Evolutionary conservation across 2,329 filamentous ascomycete species (phyloP), one percentile per base, ranked within the genome.

Genomic region (Byssothecium circinans): DNA sequence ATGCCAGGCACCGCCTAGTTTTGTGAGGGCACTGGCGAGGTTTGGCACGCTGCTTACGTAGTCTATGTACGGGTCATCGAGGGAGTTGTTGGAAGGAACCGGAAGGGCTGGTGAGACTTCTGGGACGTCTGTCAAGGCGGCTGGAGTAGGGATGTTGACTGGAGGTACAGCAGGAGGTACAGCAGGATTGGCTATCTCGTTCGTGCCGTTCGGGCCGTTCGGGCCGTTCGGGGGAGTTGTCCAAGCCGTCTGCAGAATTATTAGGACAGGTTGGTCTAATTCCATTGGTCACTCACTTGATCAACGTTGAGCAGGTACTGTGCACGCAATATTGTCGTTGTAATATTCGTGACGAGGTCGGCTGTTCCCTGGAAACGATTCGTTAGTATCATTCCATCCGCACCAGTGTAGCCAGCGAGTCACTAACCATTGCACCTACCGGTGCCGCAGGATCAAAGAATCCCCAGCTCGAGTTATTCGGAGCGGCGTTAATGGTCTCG

Each of bases 261-360:
- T 53, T 32, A 41, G n/a, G n/a, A n/a, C n/a, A n/a, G n/a, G n/a
- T n/a, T n/a, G n/a, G n/a, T n/a, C n/a, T n/a, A n/a, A n/a, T n/a
- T n/a, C n/a, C n/a, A n/a, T n/a, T n/a, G n/a, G n/a, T 25, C 20
- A 34, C 19, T 4, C 53, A 66, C 68, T 54, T 57, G 58, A 51
- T 71, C 61, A 7, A 56, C 60, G 36, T 69, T 60, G 8, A 69
- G 47, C 43, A 65, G 57, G 11, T 55, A 69, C 43, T 69, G 69
- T 4, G 56, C 55, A 29, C 53, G 50, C 41, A 70, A 35, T 8
- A 70, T 58, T 6, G 61, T 62, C 8, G 43, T 60, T 7, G 65
- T 70, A 41, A 69, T 59, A 41, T 70, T 71, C 43, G 58, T 52
- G 22, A 70, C 48, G 14, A 68, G 52, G 43, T 69, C 60, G 2